Evolutionary conservation across 2,329 filamentous ascomycete species (phyloP).

Genomic region (Scytalidium sp.): DNA sequence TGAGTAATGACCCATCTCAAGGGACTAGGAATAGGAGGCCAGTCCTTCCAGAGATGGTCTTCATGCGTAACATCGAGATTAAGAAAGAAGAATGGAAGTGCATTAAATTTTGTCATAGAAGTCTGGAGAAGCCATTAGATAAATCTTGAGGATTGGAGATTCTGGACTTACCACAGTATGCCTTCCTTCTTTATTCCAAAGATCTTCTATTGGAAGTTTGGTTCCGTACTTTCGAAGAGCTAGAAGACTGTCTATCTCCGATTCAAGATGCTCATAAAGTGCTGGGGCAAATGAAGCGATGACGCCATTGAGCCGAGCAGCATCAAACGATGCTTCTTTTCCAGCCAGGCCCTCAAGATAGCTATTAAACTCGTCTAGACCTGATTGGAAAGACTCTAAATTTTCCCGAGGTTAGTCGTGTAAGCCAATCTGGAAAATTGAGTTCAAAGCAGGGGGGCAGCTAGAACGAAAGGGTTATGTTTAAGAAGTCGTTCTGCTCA

Average conservation of each 20-base stretch:
- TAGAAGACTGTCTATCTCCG: constrained; percentile 24
- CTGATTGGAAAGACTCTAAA: constrained; percentile 8
- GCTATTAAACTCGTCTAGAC: constrained; percentile 5
- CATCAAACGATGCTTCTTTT: constrained; percentile 13
- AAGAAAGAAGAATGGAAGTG: constrained; percentile 62
- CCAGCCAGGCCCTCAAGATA: constrained; percentile 7
- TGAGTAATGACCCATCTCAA: constrained; percentile 59
- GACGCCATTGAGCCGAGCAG: constrained; percentile 18
- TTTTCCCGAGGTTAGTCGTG: not conserved
- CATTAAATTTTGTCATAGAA: constrained; percentile 46
- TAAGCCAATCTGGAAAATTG: not conserved
- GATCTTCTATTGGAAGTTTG: constrained; percentile 16
- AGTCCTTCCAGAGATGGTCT: constrained; percentile 56
- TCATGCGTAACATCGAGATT: constrained; percentile 60
- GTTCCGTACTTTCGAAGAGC: constrained; percentile 19
- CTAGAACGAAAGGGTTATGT: not conserved
- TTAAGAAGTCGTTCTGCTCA: not conserved
- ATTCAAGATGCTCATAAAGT: constrained; percentile 22
- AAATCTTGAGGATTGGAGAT: not conserved
- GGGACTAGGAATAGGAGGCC: constrained; percentile 62
- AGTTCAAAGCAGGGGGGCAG: too few species aligned
- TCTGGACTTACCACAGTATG: constrained; percentile 15
- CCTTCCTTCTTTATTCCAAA: constrained; percentile 21
- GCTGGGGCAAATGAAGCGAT: constrained; percentile 26
- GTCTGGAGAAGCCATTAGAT: constrained; percentile 48